Base-by-base conservation (phyloP, 1,284 basidiomycete genomes). In the Rhodofomes roseus region DNA sequence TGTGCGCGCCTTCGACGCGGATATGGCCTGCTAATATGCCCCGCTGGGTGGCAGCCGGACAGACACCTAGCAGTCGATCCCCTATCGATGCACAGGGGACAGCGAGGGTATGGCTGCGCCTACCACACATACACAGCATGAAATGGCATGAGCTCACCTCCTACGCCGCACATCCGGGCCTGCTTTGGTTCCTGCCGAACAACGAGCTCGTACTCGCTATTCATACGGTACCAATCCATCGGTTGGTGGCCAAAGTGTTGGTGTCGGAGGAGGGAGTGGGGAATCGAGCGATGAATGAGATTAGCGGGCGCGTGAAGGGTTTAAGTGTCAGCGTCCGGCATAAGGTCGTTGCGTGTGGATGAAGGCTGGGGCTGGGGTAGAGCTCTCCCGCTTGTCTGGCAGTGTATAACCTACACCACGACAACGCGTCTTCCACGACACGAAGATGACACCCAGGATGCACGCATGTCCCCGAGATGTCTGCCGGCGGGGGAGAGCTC, bases 121-220 rank as follows among this genome's bases (percentile, higher is more conserved):
- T 4, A 29, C 7, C 9, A 57, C 59, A 63, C 62, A 64, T 59
- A 59, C 54, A 34, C 50, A 48, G 58, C 58, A 52, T 56, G 54
- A 56, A 40, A 51, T 34, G 54, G 56, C 41, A 65, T 70, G 57
- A 58, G 85, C 87, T 91, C 91, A 68, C 95, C 93, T 54, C 93
- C 93, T 7, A 94, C 89, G 53, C 93, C 93, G 68, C 93, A 95
- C 92, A 96, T 95, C 58, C 94, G 82, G 1, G 94, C 93, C 75
- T 92, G 89, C 70, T 93, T 90, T 1, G 94, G 94, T 75, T 96
- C 91, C 72, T 96, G 94, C 50, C 92, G 81, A 58, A 96, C 86
- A 36, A 81, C 84, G 65, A 96, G 83, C 58, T 93, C 86, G 73
- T 95, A 96, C 61, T 89, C 84, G 71, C 93, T 94, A 74, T 74